These are phyloP conservation scores for Pichia paraexigua DNA, from an alignment of 805 yeast species.

Conservation along the genomic window DNA sequence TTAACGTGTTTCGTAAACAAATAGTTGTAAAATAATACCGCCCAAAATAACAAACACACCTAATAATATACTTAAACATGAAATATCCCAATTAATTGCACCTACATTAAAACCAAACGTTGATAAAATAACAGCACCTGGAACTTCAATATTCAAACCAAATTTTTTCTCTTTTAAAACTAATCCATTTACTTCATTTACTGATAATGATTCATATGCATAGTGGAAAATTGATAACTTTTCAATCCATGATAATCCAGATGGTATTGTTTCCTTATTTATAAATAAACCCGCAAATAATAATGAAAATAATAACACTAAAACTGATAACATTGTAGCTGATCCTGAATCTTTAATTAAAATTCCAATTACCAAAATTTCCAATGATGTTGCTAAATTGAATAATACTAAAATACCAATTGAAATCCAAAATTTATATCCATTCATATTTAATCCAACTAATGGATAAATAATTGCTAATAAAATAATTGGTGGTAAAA, in stretches of 20 bases:
- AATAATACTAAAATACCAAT: slow-evolving; percentile 66
- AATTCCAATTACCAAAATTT: slow-evolving; percentile 82
- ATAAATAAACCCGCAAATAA: slow-evolving; percentile 91
- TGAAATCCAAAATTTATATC: slow-evolving; percentile 64
- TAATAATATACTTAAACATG: slow-evolving; percentile 50
- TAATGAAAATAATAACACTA: slow-evolving; percentile 75
- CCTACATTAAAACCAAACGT: slow-evolving; percentile 90
- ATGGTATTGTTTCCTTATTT: slow-evolving; percentile 55
- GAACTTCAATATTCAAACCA: slow-evolving; percentile 90
- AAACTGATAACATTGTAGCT: slow-evolving; percentile 81
- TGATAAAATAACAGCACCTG: slow-evolving; percentile 93
- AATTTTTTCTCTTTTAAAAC: slow-evolving; percentile 81
- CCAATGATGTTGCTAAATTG: slow-evolving; percentile 79
- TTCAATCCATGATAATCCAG: slow-evolving; percentile 60
- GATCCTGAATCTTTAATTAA: slow-evolving; percentile 83
- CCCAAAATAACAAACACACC: slow-evolving; percentile 57
- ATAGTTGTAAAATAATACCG: slow-evolving; percentile 62
- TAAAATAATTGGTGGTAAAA: slow-evolving; percentile 84
- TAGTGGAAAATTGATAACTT: slow-evolving; percentile 88
- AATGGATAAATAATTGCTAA: slow-evolving; percentile 80
- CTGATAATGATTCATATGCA: slow-evolving; percentile 87
- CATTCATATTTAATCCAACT: slow-evolving; percentile 77
- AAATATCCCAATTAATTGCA: slow-evolving; percentile 61
- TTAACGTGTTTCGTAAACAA: slow-evolving; percentile 68
- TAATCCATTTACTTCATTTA: slow-evolving; percentile 86